Evolutionary conservation across 2,329 filamentous ascomycete genomes (phyloP).

Genomic region (Colletotrichum sp.): DNA sequence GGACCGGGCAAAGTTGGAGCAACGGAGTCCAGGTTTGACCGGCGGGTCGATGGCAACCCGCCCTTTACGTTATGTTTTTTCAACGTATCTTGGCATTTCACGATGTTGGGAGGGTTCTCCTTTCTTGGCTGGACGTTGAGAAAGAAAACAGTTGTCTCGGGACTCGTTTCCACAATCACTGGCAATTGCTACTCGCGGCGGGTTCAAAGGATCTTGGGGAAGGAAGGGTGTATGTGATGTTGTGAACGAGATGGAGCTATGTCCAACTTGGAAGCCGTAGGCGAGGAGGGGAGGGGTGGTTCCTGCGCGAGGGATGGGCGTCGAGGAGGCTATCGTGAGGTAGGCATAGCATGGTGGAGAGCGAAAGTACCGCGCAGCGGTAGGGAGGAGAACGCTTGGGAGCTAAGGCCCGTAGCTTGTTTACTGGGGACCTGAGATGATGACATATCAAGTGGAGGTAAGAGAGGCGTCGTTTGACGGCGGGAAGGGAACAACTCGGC

Average conservation of each 20-base stretch:
- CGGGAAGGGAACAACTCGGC: not conserved
- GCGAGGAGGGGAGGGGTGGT: not conserved
- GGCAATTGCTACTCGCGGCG: not conserved
- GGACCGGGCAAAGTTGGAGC: not conserved
- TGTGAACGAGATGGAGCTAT: not conserved
- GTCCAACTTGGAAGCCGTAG: conserved; percentile 5
- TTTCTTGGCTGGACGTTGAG: conserved; percentile 11
- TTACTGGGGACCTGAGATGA: not conserved
- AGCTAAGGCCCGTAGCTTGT: not conserved
- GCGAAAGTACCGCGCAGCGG: not conserved
- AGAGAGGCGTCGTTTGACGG: not conserved
- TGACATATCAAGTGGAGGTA: not conserved
- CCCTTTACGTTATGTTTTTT: not conserved
- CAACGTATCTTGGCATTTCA: not conserved
- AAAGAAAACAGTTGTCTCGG: conserved; percentile 2
- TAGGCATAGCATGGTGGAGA: not conserved
- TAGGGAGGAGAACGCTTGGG: not conserved
- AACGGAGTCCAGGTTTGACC: not conserved
- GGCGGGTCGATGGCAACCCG: not conserved
- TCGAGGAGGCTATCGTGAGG: not conserved
- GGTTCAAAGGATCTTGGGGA: not conserved
- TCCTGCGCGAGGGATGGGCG: not conserved
- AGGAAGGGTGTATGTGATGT: not conserved
- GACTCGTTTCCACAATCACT: not conserved
- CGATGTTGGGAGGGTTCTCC: not conserved